phyloP scores from a whole-genome alignment of 2,329 filamentous ascomycete species.

The Ophioceras dolichostomum region DNA sequence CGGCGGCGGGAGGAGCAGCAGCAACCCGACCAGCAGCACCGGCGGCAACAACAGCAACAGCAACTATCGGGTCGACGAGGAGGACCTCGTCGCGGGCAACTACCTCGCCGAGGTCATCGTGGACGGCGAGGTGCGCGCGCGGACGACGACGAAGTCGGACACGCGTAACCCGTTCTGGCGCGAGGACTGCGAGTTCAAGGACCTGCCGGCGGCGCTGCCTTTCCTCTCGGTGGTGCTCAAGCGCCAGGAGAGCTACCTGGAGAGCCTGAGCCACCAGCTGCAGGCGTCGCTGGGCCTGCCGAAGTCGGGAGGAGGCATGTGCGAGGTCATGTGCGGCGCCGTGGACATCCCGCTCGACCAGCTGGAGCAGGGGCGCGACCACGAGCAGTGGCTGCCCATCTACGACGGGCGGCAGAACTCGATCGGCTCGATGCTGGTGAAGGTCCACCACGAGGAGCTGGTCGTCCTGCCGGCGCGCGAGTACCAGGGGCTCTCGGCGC shows the following conservation, averaged over 20 bases:
- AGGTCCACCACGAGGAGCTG: slow-evolving; percentile 73
- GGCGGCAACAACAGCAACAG: neutral
- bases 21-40: too few species aligned
- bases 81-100: slow-evolving; percentile 47
- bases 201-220: slow-evolving; percentile 58
- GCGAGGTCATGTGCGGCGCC: slow-evolving; percentile 49
- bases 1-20: slow-evolving; percentile 2
- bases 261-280: slow-evolving; percentile 30
- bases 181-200: slow-evolving; percentile 66
- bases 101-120: slow-evolving; percentile 71
- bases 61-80: slow-evolving; percentile 11
- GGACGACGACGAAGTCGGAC: slow-evolving; percentile 59
- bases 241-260: slow-evolving; percentile 39
- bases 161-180: slow-evolving; percentile 72
- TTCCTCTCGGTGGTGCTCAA: slow-evolving; percentile 63
- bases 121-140: slow-evolving; percentile 66
- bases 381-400: slow-evolving; percentile 82
- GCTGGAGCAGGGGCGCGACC: slow-evolving; percentile 62
- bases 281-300: slow-evolving; percentile 28
- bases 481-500: slow-evolving; percentile 69
- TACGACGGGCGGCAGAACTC: slow-evolving; percentile 62
- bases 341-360: slow-evolving; percentile 78
- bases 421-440: slow-evolving; percentile 76
- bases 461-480: slow-evolving; percentile 79
- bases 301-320: slow-evolving; percentile 26